Conservation (phyloP, 495 filamentous ascomycete genomes). For the Gamarada debralockiae region DNA sequence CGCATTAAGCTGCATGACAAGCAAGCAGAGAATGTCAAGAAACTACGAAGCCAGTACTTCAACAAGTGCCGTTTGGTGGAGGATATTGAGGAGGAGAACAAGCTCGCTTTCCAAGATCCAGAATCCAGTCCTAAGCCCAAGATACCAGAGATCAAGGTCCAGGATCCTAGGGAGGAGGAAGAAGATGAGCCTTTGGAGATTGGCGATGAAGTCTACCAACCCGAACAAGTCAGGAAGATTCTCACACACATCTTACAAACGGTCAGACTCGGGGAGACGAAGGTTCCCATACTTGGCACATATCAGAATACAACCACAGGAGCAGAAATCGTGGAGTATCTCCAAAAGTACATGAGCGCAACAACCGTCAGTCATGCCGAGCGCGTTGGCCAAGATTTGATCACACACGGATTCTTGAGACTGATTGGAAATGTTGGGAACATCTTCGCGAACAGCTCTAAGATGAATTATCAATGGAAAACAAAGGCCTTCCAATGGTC, state of each 20-base stretch:
- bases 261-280: conserved; percentile 82
- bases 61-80: conserved; percentile 97
- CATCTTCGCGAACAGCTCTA: conserved; percentile 94
- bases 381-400: conserved; percentile 88
- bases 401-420: conserved; percentile 80
- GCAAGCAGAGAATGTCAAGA: conserved; percentile 84
- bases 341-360: conserved; percentile 82
- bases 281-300: conserved; percentile 91
- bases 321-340: conserved; percentile 89
- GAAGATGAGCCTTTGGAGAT: conserved; percentile 86
- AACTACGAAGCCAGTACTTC: conserved; percentile 93
- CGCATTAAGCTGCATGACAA: conserved; percentile 90
- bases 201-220: conserved; percentile 79
- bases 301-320: conserved; percentile 91
- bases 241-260: conserved; percentile 80
- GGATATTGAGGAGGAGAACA: conserved; percentile 97
- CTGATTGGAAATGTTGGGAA: conserved; percentile 92
- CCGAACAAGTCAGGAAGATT: conserved; percentile 86
- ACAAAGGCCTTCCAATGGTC: conserved; percentile 84
- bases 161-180: conserved; percentile 38
- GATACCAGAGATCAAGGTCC: conserved; percentile 56
- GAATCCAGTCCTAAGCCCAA: conserved; percentile 37
- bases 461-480: conserved; percentile 96
- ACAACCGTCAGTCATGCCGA: conserved; percentile 85
- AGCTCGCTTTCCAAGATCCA: conserved; percentile 91